Evolutionary conservation across 2,329 filamentous ascomycete genomes (phyloP), one percentile per base, ranked within the genome.

Genomic region (Penicillium frequentans): DNA sequence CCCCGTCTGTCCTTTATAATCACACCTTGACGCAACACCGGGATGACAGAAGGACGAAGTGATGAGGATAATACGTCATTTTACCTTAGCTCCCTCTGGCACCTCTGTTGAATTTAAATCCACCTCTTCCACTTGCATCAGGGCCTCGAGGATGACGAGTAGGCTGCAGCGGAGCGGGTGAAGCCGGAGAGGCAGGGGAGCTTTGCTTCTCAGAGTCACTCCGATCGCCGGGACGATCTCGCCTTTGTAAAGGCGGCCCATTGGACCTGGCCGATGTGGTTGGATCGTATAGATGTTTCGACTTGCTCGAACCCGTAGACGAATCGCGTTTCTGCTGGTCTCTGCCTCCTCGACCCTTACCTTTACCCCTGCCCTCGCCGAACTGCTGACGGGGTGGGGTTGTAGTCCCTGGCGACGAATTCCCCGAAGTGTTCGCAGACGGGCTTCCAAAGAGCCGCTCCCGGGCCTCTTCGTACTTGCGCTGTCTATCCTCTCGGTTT

Each of bases 401-500:
- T 3, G 83, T 79, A 46, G 78, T 84, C 10, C 85, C 85, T 0
- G 87, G 85, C 4, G 86, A 86, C 4, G 86, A 87, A 8, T 81
- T 79, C 1, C 86, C 84, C 0, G 87, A 79, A 4, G 65, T 73
- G 19, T 69, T 71, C 8, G 68, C 71, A 6, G 69, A 68, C 5
- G 70, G 68, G 23, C 84, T 86, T 21, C 92, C 92, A 73, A 97
- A 93, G 54, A 97, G 88, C 71, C 92, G 89, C 66, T 93, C 91
- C 29, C 93, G 84, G 6, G 88, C 90, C 77, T 96, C 92, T 59
- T 96, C 90, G 72, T 97, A 97, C 59, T 90, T 89, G 55, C 87
- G 87, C 78, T 96, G 90, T 78, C 95, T 96, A 77, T 96, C 92
- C 70, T 96, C 92, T 10, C 87, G 84, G 66, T 96, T 91, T 49